Base-by-base conservation (phyloP, 257 asterid genomes). In the Gentiana macrophylla region DNA sequence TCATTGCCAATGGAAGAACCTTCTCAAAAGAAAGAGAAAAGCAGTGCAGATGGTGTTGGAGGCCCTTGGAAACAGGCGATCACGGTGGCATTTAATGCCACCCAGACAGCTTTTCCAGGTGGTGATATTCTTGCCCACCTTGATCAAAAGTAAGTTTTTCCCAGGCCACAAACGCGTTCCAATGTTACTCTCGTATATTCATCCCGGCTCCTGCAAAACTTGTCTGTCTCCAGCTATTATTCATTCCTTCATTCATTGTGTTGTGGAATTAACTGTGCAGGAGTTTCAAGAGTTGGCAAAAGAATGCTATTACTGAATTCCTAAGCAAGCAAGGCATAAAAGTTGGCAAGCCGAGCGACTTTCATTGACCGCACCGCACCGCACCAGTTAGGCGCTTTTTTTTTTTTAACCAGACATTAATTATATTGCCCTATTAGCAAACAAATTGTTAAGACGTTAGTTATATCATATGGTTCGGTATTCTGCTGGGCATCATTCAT, bases 241-340 rank as follows among this genome's bases (percentile, higher is more conserved):
- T 24, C 24, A 15, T 15, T 15, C 24, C 1, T 24, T 24, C 24
- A 24, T 24, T 24, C 24, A 24, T 24, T 24, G 24, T 24, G 24
- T 24, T 24, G 24, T 24, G 24, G 24, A 10, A 41, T 41, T 41
- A 10, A 41, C 46, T 41, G 6, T 77, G 85, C 83, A 91, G 96
- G 94, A 87, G 98, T 70, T 90, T 90, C 78, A 90, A 86, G 82
- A 43, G 96, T 56, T 87, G 96, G 96, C 98, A 91, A 63, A 91
- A 83, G 86, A 87, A 76, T 63, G 95, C 95, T 3, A 78, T 91
- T 9, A 62, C 62, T 6, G 91, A 78, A 38, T 91, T 64, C 57
- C 61, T 84, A 48, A 79, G 69, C 5, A 68, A 75, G 64, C 78
- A 82, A 69, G 56, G 67, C 76, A 79, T 90, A 35, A 79, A 74